These are phyloP conservation scores for Teunomyces barrocoloradensis DNA, from an alignment of 805 yeast species.

Conservation along the genomic window DNA sequence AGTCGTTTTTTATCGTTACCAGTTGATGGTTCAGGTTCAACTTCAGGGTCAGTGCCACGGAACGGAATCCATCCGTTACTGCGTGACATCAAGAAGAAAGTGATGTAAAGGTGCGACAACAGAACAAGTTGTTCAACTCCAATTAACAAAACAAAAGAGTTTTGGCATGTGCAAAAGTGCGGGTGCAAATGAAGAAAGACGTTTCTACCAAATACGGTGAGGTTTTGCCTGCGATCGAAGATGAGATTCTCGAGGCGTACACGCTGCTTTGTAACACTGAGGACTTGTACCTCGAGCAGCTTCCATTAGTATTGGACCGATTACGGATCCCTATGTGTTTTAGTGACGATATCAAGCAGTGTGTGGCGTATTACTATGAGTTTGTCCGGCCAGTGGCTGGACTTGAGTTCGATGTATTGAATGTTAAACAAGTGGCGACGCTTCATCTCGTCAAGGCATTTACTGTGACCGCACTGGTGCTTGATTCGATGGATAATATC, in stretches of 20 bases:
- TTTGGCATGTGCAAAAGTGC: not conserved
- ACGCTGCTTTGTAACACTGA: constrained; percentile 15
- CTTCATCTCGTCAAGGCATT: constrained; percentile 24
- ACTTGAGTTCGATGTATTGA: constrained; percentile 10
- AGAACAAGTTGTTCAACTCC: too few species aligned
- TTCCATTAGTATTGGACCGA: constrained; percentile 22
- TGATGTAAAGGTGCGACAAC: not conserved
- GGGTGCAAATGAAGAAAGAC: too few species aligned
- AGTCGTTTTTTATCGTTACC: not conserved
- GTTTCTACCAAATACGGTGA: constrained; percentile 9
- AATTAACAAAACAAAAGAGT: too few species aligned
- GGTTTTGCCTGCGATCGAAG: constrained; percentile 24
- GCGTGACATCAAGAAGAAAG: not conserved
- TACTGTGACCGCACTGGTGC: constrained; percentile 23
- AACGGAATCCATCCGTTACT: constrained; percentile 1
- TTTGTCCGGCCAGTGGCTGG: constrained; percentile 13
- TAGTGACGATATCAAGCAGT: constrained; percentile 27
- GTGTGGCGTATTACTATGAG: constrained; percentile 34
- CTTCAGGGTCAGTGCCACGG: not conserved
- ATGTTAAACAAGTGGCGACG: constrained; percentile 23
- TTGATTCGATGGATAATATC: constrained; percentile 16
- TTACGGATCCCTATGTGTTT: constrained; percentile 32
- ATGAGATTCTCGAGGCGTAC: constrained; percentile 36
- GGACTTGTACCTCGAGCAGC: constrained; percentile 27
- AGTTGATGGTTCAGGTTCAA: too few species aligned